Base-by-base conservation (phyloP, 345 rosid species). In the Euphorbia peplus region DNA sequence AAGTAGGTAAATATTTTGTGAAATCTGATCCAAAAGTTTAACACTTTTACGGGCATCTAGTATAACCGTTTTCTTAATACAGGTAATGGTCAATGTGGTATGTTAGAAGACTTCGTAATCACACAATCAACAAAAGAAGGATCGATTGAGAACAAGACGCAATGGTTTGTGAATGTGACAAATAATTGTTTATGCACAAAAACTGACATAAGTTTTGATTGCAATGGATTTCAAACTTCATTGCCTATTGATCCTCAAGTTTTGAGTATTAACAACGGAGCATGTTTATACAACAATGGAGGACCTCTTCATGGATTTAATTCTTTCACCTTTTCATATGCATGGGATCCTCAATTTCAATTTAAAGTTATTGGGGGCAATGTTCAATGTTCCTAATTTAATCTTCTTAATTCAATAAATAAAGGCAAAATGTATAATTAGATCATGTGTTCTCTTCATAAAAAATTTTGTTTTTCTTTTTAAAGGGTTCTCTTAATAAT, bases 241-340 rank as follows among this genome's bases (percentile, higher is more conserved):
- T 22, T 18, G 19, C 39, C 39, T 0, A 11, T 25, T n/a, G 42
- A 58, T 15, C 26, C 64, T 9, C 9, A 22, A 60, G 21, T 8
- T 0, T n/a, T 60, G 46, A 18, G 1, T 10, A 15, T 60, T 0
- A 7, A 15, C 0, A 22, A 25, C 3, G 26, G 5, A 1, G 6
- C n/a, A n/a, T 60, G 64, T n/a, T 1, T 32, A 21, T 8, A 26
- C 8, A 57, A 3, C 6, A 32, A 60, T 60, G 46, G 21, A 60
- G 47, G 14, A 18, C 5, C 10, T 32, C 26, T 32, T 8, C 14
- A 32, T n/a, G 64, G 25, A 8, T 60, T 6, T n/a, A 41, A 32
- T 10, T 60, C 64, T n/a, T 32, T 60, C 47, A 60, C 5, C 35
- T 60, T 60, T 22, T 18, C 46, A 3, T 60, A 60, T 60, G 47